phyloP scores from a whole-genome alignment of 192 early-diverging fungal genomes.

The Fimicolochytrium jonesii region DNA sequence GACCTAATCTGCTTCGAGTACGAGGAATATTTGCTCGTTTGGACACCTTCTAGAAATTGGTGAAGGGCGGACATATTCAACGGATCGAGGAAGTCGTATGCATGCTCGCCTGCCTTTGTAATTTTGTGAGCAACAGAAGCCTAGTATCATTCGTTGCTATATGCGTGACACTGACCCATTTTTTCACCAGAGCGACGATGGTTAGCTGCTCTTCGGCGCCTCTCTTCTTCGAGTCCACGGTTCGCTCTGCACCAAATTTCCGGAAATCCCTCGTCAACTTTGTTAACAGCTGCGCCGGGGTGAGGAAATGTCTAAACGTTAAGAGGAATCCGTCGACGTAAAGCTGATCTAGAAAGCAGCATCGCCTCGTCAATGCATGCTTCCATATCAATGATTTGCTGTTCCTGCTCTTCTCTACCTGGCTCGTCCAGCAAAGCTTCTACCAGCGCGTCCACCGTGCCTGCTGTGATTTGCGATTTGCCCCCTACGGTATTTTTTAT shows the following conservation, averaged over 20 bases:
- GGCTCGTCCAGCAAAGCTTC: conserved; percentile 16
- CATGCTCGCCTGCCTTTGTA: conserved; percentile 25
- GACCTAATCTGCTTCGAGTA: conserved; percentile 20
- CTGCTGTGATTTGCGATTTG: conserved; percentile 19
- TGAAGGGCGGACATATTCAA: conserved; percentile 13
- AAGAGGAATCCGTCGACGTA: conserved; percentile 33
- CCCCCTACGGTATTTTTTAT: conserved; percentile 12
- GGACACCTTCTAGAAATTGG: conserved; percentile 17
- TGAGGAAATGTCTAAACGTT: conserved; percentile 25
- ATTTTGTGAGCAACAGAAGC: neutral
- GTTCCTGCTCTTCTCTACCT: conserved; percentile 1
- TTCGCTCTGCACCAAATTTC: neutral
- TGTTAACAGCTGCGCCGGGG: conserved; percentile 3
- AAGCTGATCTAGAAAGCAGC: neutral
- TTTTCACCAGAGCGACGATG: conserved; percentile 30
- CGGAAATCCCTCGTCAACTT: neutral
- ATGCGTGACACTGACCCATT: conserved; percentile 22
- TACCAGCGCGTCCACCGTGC: conserved; percentile 21
- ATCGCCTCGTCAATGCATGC: no score
- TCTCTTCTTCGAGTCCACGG: neutral
- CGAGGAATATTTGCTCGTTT: conserved; percentile 1
- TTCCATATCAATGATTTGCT: no score
- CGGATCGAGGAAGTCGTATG: conserved; percentile 28
- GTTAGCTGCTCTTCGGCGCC: conserved; percentile 8
- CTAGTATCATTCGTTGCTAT: neutral